Evolutionary conservation across 2,329 filamentous ascomycete species (phyloP).

Genomic region (Aspergillus bombycis): DNA sequence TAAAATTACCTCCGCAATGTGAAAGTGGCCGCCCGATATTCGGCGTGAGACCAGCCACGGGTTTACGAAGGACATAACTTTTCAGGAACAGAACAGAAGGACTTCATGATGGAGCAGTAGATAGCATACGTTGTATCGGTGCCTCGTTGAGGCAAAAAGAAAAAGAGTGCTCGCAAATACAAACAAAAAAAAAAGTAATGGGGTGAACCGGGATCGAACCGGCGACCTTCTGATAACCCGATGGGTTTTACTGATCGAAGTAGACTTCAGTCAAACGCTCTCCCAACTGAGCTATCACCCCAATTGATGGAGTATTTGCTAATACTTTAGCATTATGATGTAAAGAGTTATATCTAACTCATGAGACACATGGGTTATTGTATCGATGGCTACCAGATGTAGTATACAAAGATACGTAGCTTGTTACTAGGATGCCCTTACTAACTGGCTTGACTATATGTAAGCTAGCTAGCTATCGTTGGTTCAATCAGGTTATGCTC

Average conservation of each 20-base stretch:
- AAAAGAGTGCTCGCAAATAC: no score
- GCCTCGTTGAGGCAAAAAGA: no score
- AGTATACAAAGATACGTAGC: not conserved
- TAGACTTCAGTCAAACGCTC: constrained; percentile 3
- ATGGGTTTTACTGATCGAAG: not conserved
- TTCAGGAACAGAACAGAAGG: no score
- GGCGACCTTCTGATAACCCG: not conserved
- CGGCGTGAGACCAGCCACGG: no score
- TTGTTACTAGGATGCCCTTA: not conserved
- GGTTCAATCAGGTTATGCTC: not conserved
- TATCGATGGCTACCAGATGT: not conserved
- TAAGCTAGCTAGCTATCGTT: not conserved
- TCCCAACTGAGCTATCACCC: constrained; percentile 4
- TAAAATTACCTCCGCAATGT: no score
- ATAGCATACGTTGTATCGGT: no score
- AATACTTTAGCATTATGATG: not conserved
- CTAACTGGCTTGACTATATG: not conserved
- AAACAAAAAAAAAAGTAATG: not conserved
- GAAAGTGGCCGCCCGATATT: no score
- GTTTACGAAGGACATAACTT: no score
- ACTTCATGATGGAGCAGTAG: no score
- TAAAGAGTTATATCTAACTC: fast-evolving
- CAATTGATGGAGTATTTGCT: not conserved
- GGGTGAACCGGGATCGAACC: constrained; percentile 1
- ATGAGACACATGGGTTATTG: not conserved